Percentiles rank a stretch among this genome's conserved stretches.
phyloP scores from a whole-genome alignment of 164 flowering plant species.

The Vitis riparia region DNA sequence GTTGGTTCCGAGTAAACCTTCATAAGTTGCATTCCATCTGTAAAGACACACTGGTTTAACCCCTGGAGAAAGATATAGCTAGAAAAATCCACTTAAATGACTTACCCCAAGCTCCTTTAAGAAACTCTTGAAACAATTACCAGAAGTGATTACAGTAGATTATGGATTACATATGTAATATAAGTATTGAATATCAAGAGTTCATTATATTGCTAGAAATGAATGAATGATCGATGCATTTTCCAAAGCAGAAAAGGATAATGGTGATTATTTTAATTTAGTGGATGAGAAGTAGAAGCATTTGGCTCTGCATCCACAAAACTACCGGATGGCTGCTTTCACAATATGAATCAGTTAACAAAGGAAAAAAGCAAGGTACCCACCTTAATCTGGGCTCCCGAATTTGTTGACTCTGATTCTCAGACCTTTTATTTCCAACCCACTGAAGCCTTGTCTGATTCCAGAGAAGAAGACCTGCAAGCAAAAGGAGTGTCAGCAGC shows the following conservation, averaged over 20 bases:
- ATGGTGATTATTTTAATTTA: not conserved
- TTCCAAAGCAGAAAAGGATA: not conserved
- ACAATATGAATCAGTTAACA: not conserved
- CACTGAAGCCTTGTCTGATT: constrained; percentile 65
- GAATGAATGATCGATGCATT: not conserved
- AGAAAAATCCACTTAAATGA: too few species aligned
- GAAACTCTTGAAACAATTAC: not conserved
- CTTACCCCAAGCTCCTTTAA: too few species aligned
- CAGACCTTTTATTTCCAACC: constrained; percentile 43
- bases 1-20: constrained; percentile 67
- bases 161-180: not conserved
- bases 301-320: not conserved
- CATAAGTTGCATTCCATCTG: constrained; percentile 84
- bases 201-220: not conserved
- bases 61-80: not conserved
- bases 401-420: constrained; percentile 24
- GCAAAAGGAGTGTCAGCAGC: not conserved
- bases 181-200: not conserved
- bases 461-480: constrained; percentile 69
- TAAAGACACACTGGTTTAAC: constrained; percentile 10
- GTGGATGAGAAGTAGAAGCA: not conserved
- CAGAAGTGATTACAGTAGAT: not conserved
- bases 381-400: constrained; percentile 61
- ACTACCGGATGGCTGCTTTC: not conserved
- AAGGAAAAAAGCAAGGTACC: not conserved